Base-by-base conservation (phyloP, 1,284 basidiomycete species). In the Tylopilus microsporus region DNA sequence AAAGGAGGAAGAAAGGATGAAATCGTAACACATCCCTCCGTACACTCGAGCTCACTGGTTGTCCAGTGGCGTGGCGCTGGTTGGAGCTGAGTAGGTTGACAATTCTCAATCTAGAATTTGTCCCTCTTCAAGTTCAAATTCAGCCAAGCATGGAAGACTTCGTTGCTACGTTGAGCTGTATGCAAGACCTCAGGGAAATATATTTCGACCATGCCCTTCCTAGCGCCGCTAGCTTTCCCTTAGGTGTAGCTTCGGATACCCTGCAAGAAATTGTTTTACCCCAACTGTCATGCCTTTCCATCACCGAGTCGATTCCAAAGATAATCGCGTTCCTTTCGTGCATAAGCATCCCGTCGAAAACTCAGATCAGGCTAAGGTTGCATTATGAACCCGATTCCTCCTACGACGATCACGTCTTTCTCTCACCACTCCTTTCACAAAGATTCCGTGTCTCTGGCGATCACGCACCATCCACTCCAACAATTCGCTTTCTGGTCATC, bases 131-230 rank as follows among this genome's bases (percentile, higher is more conserved):
- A 5, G 52, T 62, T 25, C 30, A 42, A 5, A 52, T 62, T 25
- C 63, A 58, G 8, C 66, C 65, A 7, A 55, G 59, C 9, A 58
- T 58, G n/a, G 32, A 15, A 3, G 66, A 68, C n/a, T 59, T 76
- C 15, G 49, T 68, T 7, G 43, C 62, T 41, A 59, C 55, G 5
- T 61, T 76, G 5, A 32, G 58, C 30, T 56, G 58, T 52, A 72
- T 72, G 69, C 73, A 68, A 12, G n/a, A 52, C 12, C 65, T 76
- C 21, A 62, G 63, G 47, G 43, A 55, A 1, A 63, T 76, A 3
- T 60, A 67, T 41, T 62, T 76, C 12, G 9, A n/a, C 0, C 0
- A 34, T 11, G 50, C 41, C 9, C 46, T 59, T 13, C 0, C 56
- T 12, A 39, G 21, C 9, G 18, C 39, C 3, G 13, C 32, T 16